Evolutionary conservation across 2,329 filamentous ascomycete species (phyloP).

Genomic region (Lithohypha guttulata): DNA sequence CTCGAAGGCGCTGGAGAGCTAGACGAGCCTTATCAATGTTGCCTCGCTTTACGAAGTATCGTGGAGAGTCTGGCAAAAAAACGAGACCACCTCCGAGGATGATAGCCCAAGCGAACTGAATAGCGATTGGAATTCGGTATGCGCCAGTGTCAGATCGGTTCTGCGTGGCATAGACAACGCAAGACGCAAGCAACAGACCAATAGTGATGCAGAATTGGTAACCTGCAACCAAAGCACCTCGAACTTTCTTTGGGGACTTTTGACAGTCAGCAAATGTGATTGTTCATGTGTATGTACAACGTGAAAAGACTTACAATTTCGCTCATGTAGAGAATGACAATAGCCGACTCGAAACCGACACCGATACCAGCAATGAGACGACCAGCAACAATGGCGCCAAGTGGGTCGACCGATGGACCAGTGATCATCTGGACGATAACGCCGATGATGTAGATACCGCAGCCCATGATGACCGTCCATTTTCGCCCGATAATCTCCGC

Average conservation of each 20-base stretch:
- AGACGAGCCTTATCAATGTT: constrained; percentile 53
- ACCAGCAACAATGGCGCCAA: constrained; percentile 58
- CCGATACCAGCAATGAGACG: constrained; percentile 66
- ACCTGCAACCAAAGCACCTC: constrained; percentile 67
- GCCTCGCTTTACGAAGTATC: constrained; percentile 74
- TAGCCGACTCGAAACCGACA: constrained; percentile 70
- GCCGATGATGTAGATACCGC: constrained; percentile 59
- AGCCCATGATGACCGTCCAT: constrained; percentile 58
- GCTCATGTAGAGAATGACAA: constrained; percentile 79
- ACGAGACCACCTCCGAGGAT: constrained; percentile 60
- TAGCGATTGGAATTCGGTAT: constrained; percentile 69
- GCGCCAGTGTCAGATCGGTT: constrained; percentile 50
- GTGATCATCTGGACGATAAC: constrained; percentile 54
- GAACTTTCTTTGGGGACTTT: constrained; percentile 56
- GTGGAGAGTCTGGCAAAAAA: constrained; percentile 72
- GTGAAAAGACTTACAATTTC: constrained; percentile 45
- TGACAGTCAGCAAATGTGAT: constrained; percentile 22
- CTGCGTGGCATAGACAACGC: constrained; percentile 62
- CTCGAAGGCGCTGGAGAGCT: constrained; percentile 58
- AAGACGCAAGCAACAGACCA: constrained; percentile 63
- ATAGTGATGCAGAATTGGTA: constrained; percentile 80
- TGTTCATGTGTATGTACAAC: no score
- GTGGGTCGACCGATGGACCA: constrained; percentile 25
- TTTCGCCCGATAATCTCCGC: constrained; percentile 62
- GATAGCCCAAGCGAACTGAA: constrained; percentile 72